These are phyloP conservation scores for Talaromyces sp. DNA, from an alignment of 2,329 filamentous ascomycete species.

Conservation along the genomic window DNA sequence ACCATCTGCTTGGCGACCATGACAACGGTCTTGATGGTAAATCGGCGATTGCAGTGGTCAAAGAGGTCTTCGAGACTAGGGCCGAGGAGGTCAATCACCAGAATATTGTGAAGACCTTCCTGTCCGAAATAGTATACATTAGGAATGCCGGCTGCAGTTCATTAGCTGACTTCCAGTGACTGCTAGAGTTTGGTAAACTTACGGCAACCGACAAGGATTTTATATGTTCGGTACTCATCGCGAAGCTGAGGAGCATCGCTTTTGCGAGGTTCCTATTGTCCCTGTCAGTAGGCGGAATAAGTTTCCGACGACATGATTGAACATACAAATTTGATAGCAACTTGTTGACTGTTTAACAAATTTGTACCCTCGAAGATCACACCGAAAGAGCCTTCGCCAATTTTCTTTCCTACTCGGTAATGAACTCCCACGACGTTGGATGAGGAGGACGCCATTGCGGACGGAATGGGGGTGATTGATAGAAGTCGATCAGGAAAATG, in stretches of 20 bases:
- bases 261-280: constrained; percentile 82
- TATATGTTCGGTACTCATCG: constrained; percentile 99
- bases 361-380: constrained; percentile 99
- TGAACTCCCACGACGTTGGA: constrained; percentile 98
- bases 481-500: background rate
- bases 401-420: constrained; percentile 98
- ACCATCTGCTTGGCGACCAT: constrained; percentile 99
- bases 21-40: constrained; percentile 95
- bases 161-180: constrained; percentile 33
- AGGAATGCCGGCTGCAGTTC: constrained; percentile 77
- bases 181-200: constrained; percentile 49
- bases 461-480: background rate
- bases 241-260: constrained; percentile 96
- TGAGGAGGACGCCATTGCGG: constrained; percentile 75
- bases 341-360: constrained; percentile 96
- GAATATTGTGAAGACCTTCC: constrained; percentile 96
- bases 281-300: constrained; percentile 23
- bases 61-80: constrained; percentile 95
- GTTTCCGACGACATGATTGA: background rate
- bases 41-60: constrained; percentile 92
- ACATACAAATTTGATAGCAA: constrained; percentile 98
- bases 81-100: constrained; percentile 93
- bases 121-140: constrained; percentile 99
- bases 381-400: constrained; percentile 96
- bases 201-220: constrained; percentile 99